Evolutionary conservation across 208 protist genomes (phyloP), one percentile per base, ranked within the genome.

Genomic region (Eutreptiella sp.): DNA sequence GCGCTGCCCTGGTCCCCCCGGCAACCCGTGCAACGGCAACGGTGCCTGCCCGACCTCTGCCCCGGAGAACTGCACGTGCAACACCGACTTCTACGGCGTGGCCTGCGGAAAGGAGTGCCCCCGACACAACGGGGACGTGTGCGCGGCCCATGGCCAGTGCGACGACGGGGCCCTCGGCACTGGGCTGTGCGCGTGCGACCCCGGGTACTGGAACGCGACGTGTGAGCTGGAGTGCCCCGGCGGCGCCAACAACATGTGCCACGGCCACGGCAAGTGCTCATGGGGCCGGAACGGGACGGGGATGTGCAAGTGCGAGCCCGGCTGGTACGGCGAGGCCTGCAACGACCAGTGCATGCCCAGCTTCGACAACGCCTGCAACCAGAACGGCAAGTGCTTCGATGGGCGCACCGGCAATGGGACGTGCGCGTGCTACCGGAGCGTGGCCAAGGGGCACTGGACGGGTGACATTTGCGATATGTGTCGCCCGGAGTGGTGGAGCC

Each of bases 181-280:
- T 11, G 58, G 58, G 28, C 7, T 19, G 32, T 64, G 58, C 53
- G 45, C 45, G 7, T 64, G 58, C 36, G 19, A 64, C 5, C n/a
- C 23, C 34, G 57, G n/a, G n/a, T n/a, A n/a, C n/a, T n/a, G n/a
- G n/a, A n/a, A n/a, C n/a, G n/a, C n/a, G n/a, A n/a, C n/a, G n/a
- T n/a, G n/a, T n/a, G n/a, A n/a, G n/a, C n/a, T n/a, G n/a, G n/a
- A n/a, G n/a, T n/a, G n/a, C n/a, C n/a, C n/a, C n/a, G n/a, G n/a
- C n/a, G n/a, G n/a, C n/a, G n/a, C n/a, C n/a, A n/a, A n/a, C n/a
- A n/a, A n/a, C n/a, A n/a, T n/a, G n/a, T n/a, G n/a, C n/a, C n/a
- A n/a, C n/a, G n/a, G n/a, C 14, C 57, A 67, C 31, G 61, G 61
- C 11, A 53, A 16, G 57, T 67, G 61, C 55, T 57, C 24, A 16